Base-by-base conservation (phyloP, 176 grass and related monocot genomes). In the Melocanna baccifera region DNA sequence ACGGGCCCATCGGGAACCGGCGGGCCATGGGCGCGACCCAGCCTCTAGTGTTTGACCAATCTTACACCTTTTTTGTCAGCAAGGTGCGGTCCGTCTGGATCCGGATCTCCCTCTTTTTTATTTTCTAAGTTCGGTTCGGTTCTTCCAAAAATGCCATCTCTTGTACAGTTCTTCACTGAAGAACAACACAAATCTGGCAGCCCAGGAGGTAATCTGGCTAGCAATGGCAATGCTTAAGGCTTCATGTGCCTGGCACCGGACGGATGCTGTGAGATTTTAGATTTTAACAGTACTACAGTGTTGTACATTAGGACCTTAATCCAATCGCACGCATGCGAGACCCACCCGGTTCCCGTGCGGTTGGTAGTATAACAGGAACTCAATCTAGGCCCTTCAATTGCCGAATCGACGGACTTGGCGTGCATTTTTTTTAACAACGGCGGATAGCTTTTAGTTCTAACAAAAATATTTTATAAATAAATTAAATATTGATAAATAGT, bases 101-200 rank as follows among this genome's bases (percentile, higher is more conserved):
- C 51, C 37, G 52, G 67, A 82, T 71, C 80, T 82, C 52, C n/a
- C 50, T n/a, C 72, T n/a, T 28, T 13, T 73, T 20, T 51, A 2
- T 74, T 36, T 53, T 34, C 2, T 18, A 32, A 18, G 62, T 5
- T 28, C 23, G 32, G 61, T 30, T 15, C 63, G 19, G 32, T 67
- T 37, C 64, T 36, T 20, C 32, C 32, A 13, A 67, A 67, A 67
- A 64, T 34, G 28, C 62, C 62, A 58, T 76, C 45, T 67, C 64
- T 15, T n/a, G 29, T 39, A 16, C 62, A 52, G 77, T 67, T 80
- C 62, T 2, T 79, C 42, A 12, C 28, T 22, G 30, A 43, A 73
- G 23, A 50, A 10, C 25, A 41, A 48, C 4, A 40, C 69, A 29
- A 28, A 18, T 32, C 14, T 46, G 6, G 23, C 34, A 40, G 53